Base-by-base conservation (phyloP, 495 filamentous ascomycete genomes). In the Penicillium atrosanguineum region DNA sequence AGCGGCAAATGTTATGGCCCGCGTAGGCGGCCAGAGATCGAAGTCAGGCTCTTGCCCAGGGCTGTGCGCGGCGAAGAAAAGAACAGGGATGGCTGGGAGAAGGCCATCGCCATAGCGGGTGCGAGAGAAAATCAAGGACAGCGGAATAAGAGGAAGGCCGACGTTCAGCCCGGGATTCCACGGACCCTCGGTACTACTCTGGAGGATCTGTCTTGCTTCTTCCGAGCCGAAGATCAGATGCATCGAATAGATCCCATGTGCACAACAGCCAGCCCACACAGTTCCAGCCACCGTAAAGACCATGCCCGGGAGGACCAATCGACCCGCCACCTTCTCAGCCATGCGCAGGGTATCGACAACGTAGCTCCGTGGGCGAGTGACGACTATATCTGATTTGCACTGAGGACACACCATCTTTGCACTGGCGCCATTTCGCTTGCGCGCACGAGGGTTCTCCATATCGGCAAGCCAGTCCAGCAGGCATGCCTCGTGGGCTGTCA, bases 381-480 rank as follows among this genome's bases (percentile, higher is more conserved):
- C 72, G 11, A 78, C 69, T 55, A 97, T 94, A 53, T 86, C 82
- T 1, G 83, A 79, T 64, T 94, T 92, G 80, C 94, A 98, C 57
- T 92, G 87, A 7, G 92, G 91, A 65, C 94, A 98, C 46, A 79
- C 68, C 59, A 96, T 82, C 50, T 83, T 86, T 50, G 75, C 76
- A 18, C 62, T 61, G 44, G 50, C 51, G 25, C 74, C 72, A 38
- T 74, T 78, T 46, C 73, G 69, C 44, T 76, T 79, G 67, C 73
- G 80, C 53, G 78, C 71, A 42, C 67, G 76, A 23, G 80, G 79
- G 29, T 76, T 78, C 67, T 98, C 90, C 40, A 89, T 75, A 56
- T 95, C 89, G 18, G 89, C 87, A 7, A 97, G 83, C 90, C 91
- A 98, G 64, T 89, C 85, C 25, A 97, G 78, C 38, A 98, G 77